phyloP scores from a whole-genome alignment of 768 basidiomycete genomes.

The Kwoniella europaea region DNA sequence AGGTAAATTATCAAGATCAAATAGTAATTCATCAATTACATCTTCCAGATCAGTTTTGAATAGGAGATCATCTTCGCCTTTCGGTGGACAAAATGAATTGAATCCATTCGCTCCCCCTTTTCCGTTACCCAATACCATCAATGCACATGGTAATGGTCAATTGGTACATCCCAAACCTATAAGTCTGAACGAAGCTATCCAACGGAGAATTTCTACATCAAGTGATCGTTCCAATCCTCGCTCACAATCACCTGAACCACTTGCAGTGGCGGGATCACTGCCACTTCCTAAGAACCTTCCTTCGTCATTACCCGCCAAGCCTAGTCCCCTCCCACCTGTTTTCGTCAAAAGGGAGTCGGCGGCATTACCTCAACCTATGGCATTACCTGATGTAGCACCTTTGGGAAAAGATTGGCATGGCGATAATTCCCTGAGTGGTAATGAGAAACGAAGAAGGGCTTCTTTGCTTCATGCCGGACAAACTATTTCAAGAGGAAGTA shows the following conservation, averaged over 20 bases:
- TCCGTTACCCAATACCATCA: conserved; percentile 25
- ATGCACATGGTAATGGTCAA: background rate
- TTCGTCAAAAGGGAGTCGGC: conserved; percentile 47
- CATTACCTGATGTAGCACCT: conserved; percentile 39
- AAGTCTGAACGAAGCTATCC: background rate
- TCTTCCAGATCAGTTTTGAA: background rate
- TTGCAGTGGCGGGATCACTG: background rate
- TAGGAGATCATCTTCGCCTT: conserved; percentile 10
- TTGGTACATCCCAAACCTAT: conserved; percentile 7
- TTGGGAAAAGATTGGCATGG: conserved; percentile 43
- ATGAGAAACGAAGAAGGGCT: conserved; percentile 36
- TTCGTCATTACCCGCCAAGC: conserved; percentile 29
- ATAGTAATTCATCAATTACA: conserved; percentile 13
- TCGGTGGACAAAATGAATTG: background rate
- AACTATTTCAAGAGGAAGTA: background rate
- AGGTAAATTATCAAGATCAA: conserved; percentile 5
- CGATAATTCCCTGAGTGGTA: conserved; percentile 39
- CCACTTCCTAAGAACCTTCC: conserved; percentile 34
- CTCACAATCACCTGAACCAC: background rate
- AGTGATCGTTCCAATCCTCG: background rate
- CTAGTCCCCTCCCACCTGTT: conserved; percentile 40
- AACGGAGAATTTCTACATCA: background rate
- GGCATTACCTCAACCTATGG: conserved; percentile 47
- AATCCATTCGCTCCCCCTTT: conserved; percentile 46
- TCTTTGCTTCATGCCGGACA: background rate